phyloP scores from a whole-genome alignment of 1,284 basidiomycete genomes.

The Sanghuangporus weigelae region DNA sequence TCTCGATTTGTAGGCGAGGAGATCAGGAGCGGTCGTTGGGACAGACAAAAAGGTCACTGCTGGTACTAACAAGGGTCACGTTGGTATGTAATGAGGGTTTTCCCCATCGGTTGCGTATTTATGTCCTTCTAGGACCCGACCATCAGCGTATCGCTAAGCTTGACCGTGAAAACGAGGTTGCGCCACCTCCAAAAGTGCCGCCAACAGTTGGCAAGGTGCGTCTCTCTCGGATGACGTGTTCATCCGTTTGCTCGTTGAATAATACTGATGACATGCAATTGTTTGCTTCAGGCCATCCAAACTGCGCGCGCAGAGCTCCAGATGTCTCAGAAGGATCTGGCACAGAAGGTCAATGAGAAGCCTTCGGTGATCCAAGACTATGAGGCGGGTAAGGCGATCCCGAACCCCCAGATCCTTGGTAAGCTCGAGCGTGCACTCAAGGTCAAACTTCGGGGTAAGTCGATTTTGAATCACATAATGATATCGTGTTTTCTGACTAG shows the following conservation, averaged over 20 bases:
- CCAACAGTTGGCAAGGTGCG: constrained; percentile 77
- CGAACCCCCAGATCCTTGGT: constrained; percentile 83
- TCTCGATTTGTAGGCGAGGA: constrained; percentile 48
- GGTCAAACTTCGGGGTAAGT: constrained; percentile 87
- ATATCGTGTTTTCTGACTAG: neutral
- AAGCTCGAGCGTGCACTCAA: constrained; percentile 90
- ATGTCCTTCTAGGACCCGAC: constrained; percentile 62
- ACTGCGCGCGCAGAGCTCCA: constrained; percentile 74
- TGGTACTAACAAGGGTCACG: constrained; percentile 69
- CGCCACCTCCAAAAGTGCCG: constrained; percentile 84
- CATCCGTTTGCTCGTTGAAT: neutral
- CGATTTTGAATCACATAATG: constrained; percentile 7
- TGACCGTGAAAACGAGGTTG: constrained; percentile 94
- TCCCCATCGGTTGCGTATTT: neutral
- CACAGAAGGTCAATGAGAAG: constrained; percentile 90
- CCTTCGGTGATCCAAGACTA: constrained; percentile 86
- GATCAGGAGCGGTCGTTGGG: constrained; percentile 64
- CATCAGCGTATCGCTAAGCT: constrained; percentile 93
- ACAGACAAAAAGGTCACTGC: constrained; percentile 72
- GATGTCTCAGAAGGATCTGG: constrained; percentile 91
- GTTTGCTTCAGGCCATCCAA: constrained; percentile 65
- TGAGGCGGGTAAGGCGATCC: constrained; percentile 85
- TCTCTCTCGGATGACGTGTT: constrained; percentile 14
- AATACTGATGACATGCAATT: neutral
- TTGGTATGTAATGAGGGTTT: constrained; percentile 39